phyloP scores from a whole-genome alignment of 75 land plant species.

The Larix kaempferi region DNA sequence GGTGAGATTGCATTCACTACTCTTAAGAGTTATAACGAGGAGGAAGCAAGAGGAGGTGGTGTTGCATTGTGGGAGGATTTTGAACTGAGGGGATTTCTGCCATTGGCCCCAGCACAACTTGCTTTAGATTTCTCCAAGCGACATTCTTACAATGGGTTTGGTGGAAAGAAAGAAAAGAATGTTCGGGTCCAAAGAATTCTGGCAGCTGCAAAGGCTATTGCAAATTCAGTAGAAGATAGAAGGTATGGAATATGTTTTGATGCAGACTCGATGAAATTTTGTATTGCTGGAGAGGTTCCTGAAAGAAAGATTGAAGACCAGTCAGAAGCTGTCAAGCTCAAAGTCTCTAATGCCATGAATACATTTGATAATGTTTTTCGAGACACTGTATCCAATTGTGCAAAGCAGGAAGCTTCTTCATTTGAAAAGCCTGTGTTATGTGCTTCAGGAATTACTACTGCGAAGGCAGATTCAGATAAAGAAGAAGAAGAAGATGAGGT shows the following conservation, averaged over 20 bases:
- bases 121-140: constrained; percentile 69
- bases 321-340: constrained; percentile 5
- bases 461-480: constrained; percentile 19
- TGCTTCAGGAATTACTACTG: neutral
- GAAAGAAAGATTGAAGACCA: neutral
- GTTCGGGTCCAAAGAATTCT: constrained; percentile 70
- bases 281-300: constrained; percentile 43
- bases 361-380: neutral
- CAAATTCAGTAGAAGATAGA: constrained; percentile 40
- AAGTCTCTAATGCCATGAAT: neutral
- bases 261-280: constrained; percentile 50
- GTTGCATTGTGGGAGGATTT: constrained; percentile 82
- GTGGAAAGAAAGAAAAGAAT: constrained; percentile 45
- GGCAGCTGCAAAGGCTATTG: constrained; percentile 73
- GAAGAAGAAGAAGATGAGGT: constrained; percentile 92
- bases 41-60: constrained; percentile 39
- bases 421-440: constrained; percentile 1
- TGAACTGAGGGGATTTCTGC: constrained; percentile 79
- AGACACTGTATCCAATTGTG: neutral
- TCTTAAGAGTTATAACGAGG: constrained; percentile 52
- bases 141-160: constrained; percentile 31
- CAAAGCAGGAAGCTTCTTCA: constrained; percentile 2
- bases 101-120: constrained; percentile 75
- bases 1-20: constrained; percentile 32
- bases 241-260: constrained; percentile 60